Evolutionary conservation across 2,329 filamentous ascomycete genomes (phyloP), one percentile per base, ranked within the genome.

Genomic region (Microsporum ferrugineum): DNA sequence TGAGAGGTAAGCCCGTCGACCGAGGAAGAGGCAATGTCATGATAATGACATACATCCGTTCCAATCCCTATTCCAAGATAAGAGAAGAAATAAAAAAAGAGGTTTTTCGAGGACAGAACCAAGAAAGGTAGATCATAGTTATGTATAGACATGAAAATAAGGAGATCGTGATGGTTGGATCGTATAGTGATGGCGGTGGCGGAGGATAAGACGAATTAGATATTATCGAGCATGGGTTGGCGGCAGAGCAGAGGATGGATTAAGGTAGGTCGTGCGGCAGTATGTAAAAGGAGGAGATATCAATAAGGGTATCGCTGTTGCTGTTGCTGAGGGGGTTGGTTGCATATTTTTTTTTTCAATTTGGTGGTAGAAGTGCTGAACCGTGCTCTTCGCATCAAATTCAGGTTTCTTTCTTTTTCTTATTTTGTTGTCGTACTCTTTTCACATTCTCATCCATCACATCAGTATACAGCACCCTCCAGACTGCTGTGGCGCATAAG

Each of bases 391-490:
- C 34, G 10, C 34, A 36, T 36, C 34, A 10, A 36, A 10, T 36
- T 36, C 34, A 29, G 36, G 56, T 38, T 38, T 60, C 33, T 53
- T n/a, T 55, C 12, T 14, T 33, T 29, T 56, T 3, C n/a, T 60
- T 47, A 14, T 38, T 59, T n/a, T 49, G 33, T 7, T 53, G 27
- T 45, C 43, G 33, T 29, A 53, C 49, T 53, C 12, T 53, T 10
- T 33, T 56, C 10, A 27, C 43, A 47, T 23, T 17, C 43, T 47
- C 43, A 47, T 47, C 60, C 64, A 67, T 79, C 82, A 97, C 92
- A 97, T 97, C 77, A 99, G 86, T 71, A 88, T 82, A 80, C 94
- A 99, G 84, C 94, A 99, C 70, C 91, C 88, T 72, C 86, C 88
- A 61, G 84, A 89, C 79, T 95, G 90, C 80, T 95, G 92, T 68